Base-by-base conservation (phyloP, 768 basidiomycete species). In the Suillus variegatus region DNA sequence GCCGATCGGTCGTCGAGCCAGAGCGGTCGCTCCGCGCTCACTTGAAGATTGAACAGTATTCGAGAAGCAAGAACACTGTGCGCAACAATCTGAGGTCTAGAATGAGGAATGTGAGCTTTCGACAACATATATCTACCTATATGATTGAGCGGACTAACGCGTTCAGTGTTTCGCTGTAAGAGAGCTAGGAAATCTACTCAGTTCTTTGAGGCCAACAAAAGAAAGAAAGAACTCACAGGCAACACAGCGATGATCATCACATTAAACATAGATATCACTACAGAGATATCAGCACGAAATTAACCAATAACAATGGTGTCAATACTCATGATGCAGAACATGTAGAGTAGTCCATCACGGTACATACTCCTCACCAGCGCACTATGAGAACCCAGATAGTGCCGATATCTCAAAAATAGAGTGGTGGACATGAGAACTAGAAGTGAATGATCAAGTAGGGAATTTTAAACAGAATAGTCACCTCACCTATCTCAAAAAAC, bases 401-500 rank as follows among this genome's bases (percentile, higher is more conserved):
- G 49, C 35, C 41, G 49, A 43, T 58, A 35, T 63, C 62, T 63
- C 28, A 58, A 25, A 57, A 14, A 60, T 43, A 12, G 41, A n/a
- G 55, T 63, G 12, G 28, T 6, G 40, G 16, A 56, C 28, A 63
- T 58, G 16, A 63, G 28, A 57, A 60, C 62, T 63, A 3, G 28
- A 18, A 4, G 54, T n/a, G 6, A 6, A 35, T 35, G 3, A n/a
- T 55, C 12, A n/a, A 35, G 5, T 6, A 13, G 32, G 7, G n/a
- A 41, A 28, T 7, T 51, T 60, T 60, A 41, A 18, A 60, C 18
- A 9, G 32, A 7, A n/a, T 4, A 20, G 25, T 44, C 16, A n/a
- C 22, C 64, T 51, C 22, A 65, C 64, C 64, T 22, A 61, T 62
- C 47, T 65, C 64, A 14, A 62, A 65, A 16, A 61, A 28, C 25